Evolutionary conservation across 352 stramenopile genomes (phyloP), one percentile per base, ranked within the genome.

Genomic region (Salisapilia sapeloensis): DNA sequence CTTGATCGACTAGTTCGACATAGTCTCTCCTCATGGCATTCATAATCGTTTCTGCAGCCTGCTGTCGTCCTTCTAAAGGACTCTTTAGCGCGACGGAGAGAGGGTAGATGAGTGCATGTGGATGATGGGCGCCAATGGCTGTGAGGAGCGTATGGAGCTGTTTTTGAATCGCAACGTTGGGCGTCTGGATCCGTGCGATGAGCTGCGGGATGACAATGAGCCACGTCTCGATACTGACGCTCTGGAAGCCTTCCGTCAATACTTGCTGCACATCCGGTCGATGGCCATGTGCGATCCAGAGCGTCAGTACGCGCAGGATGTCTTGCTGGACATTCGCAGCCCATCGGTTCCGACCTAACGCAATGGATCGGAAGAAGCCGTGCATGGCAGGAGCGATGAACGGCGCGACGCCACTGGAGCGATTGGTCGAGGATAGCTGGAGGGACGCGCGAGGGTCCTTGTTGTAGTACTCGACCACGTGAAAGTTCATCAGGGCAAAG

Each of bases 101-200:
- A 15, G 94, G 93, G 39, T 98, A 99, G 32, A 99, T 97, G 2
- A 99, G 64, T 17, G 95, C 94, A 52, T 99, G 94, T 11, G 95
- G 93, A 42, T 99, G 92, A 42, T 92, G 82, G 33, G 90, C 64
- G 4, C 93, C 92, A 18, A 96, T 70, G 11, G 70, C 51, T 19
- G 83, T 65, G 7, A 97, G 50, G 17, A 97, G 56, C 15, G 72
- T 69, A 52, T 96, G 78, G 11, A 97, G 53, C 33, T 81, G 67
- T 12, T 50, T 76, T 30, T 81, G 65, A 27, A 84, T 81, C 17
- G 54, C 55, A 14, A 45, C 51, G 22, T 71, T 67, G 12, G 67
- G 62, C 14, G 62, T 79, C 29, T 84, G 65, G 31, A 84, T 84
- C 24, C 89, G 79, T 4, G 87, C 89, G 38, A 96, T 99, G 29